Conservation (phyloP, 352 stramenopile genomes). For the Hyaloperonospora brassicae region DNA sequence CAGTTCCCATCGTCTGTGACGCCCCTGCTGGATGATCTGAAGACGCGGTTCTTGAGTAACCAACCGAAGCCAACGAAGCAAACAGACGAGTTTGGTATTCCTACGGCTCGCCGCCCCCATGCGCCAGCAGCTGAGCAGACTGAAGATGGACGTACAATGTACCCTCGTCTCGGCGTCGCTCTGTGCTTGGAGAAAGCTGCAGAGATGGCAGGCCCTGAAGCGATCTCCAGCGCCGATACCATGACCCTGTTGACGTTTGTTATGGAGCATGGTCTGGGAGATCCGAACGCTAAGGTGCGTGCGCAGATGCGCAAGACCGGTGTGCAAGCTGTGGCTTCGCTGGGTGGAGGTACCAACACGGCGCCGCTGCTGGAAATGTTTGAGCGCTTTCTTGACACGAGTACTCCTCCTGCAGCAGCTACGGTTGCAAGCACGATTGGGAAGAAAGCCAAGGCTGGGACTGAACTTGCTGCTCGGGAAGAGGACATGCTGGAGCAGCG, state of each 20-base stretch:
- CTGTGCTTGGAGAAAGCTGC: slow-evolving; percentile 72
- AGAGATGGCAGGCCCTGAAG: slow-evolving; percentile 19
- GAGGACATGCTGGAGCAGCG: slow-evolving; percentile 27
- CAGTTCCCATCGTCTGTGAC: slow-evolving; percentile 71
- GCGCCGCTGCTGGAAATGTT: slow-evolving; percentile 59
- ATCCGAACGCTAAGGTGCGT: slow-evolving; percentile 63
- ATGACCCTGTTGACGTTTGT: slow-evolving; percentile 71
- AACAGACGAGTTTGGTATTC: slow-evolving; percentile 70
- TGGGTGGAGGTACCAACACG: slow-evolving; percentile 61
- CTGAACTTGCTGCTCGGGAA: slow-evolving; percentile 22
- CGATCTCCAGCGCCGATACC: slow-evolving; percentile 52
- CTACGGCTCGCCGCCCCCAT: slow-evolving; percentile 49
- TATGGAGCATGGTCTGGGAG: slow-evolving; percentile 66
- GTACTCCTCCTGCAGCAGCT: slow-evolving; percentile 22
- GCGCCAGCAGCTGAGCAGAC: slow-evolving; percentile 35
- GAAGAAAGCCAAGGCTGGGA: slow-evolving; percentile 32
- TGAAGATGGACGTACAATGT: slow-evolving; percentile 48
- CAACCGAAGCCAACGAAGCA: slow-evolving; percentile 45
- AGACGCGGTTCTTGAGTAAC: slow-evolving; percentile 51
- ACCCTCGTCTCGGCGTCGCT: slow-evolving; percentile 64
- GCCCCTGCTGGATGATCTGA: slow-evolving; percentile 57
- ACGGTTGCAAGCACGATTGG: slow-evolving; percentile 5
- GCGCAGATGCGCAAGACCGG: slow-evolving; percentile 81
- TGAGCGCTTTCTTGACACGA: slow-evolving; percentile 63
- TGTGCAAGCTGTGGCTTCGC: slow-evolving; percentile 66